Percentiles rank a stretch among this genome's conserved stretches.
Conservation (phyloP, 352 stramenopile species). For the Phytophthora cryptogea region DNA sequence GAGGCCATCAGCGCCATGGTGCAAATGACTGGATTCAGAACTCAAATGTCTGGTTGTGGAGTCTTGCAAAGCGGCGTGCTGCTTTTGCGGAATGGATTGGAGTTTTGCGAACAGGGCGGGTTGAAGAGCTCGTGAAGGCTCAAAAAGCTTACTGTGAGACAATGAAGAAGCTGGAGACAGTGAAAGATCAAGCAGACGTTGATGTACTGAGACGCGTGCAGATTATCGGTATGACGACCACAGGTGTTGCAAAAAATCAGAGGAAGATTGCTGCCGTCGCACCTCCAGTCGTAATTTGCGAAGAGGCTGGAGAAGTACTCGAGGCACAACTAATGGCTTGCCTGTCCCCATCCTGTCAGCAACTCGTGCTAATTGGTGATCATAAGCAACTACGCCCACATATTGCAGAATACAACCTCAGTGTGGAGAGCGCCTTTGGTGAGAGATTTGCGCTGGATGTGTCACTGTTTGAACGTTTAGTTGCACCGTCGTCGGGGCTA, state of each 20-base stretch:
- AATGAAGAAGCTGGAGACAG: constrained; percentile 35
- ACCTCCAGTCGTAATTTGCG: constrained; percentile 79
- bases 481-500: constrained; percentile 24
- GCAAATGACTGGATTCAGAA: constrained; percentile 23
- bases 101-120: constrained; percentile 12
- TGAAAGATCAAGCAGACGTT: constrained; percentile 37
- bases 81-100: constrained; percentile 31
- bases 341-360: constrained; percentile 64
- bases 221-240: constrained; percentile 87
- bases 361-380: constrained; percentile 89
- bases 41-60: constrained; percentile 42
- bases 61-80: constrained; percentile 26
- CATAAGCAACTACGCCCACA: constrained; percentile 86
- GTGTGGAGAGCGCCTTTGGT: constrained; percentile 51
- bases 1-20: not conserved
- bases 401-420: constrained; percentile 74
- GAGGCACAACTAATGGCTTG: constrained; percentile 71
- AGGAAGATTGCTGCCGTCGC: constrained; percentile 61
- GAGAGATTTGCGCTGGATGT: constrained; percentile 71
- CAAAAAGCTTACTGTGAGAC: constrained; percentile 35
- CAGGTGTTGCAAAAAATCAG: constrained; percentile 74
- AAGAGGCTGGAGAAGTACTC: constrained; percentile 89
- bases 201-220: constrained; percentile 35
- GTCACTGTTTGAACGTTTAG: constrained; percentile 86
- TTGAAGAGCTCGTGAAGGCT: constrained; percentile 34